Percentiles rank a stretch among this genome's conserved stretches.
Conservation (phyloP, 2,329 filamentous ascomycete genomes). For the Arthrobotrys conoides region DNA sequence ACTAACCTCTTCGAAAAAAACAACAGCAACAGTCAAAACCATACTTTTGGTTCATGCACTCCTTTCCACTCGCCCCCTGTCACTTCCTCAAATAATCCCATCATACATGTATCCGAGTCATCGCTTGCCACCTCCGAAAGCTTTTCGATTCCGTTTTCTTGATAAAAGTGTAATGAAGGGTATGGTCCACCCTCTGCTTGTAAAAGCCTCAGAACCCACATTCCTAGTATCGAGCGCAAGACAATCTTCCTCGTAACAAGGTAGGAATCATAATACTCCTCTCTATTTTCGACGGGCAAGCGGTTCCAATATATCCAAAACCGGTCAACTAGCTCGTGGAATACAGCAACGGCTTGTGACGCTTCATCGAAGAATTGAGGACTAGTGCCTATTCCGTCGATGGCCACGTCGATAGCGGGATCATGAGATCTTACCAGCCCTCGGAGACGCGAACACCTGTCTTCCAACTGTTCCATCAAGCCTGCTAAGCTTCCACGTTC, state of each 20-base stretch:
- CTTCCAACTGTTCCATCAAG: slow-evolving; percentile 2
- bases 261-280: slow-evolving; percentile 13
- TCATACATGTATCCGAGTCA: background rate
- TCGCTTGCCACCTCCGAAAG: background rate
- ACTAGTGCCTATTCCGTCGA: background rate
- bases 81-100: slow-evolving; percentile 4
- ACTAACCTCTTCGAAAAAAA: slow-evolving; percentile 10
- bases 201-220: slow-evolving; percentile 22
- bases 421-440: slow-evolving; percentile 1
- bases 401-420: background rate
- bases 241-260: slow-evolving; percentile 20
- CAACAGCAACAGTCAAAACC: background rate
- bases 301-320: slow-evolving; percentile 21
- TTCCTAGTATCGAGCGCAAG: background rate
- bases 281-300: background rate
- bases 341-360: background rate
- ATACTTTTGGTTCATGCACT: slow-evolving; percentile 12
- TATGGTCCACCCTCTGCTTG: slow-evolving; percentile 2
- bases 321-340: background rate
- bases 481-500: slow-evolving; percentile 13
- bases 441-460: background rate
- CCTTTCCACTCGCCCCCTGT: background rate
- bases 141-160: background rate
- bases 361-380: background rate
- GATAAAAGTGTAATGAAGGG: slow-evolving; percentile 15